phyloP scores from a whole-genome alignment of 2,329 filamentous ascomycete species.

The Tolypocladium album region DNA sequence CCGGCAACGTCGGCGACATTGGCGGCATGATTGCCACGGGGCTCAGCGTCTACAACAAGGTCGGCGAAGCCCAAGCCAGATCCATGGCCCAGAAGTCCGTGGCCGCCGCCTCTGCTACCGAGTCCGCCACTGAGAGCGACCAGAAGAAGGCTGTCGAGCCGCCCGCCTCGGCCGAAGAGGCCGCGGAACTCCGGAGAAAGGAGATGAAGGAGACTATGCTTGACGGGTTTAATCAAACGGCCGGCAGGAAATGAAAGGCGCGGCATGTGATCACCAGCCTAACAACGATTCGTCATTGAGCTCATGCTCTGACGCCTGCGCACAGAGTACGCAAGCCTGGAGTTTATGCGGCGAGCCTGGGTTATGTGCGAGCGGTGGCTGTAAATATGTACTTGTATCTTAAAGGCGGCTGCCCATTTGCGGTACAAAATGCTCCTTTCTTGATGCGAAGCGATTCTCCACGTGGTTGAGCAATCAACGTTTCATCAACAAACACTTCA shows the following conservation, averaged over 20 bases:
- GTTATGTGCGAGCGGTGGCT: neutral
- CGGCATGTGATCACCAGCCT: neutral
- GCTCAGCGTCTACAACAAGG: slow-evolving; percentile 90
- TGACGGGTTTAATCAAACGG: slow-evolving; percentile 26
- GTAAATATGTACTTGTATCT: neutral
- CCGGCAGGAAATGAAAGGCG: slow-evolving; percentile 16
- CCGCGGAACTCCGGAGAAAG: slow-evolving; percentile 8
- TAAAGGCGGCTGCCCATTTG: neutral
- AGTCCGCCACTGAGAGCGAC: slow-evolving; percentile 7
- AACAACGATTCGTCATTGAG: neutral
- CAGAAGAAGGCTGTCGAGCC: slow-evolving; percentile 8
- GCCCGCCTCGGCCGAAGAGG: slow-evolving; percentile 6
- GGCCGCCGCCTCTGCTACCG: slow-evolving; percentile 10
- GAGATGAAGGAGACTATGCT: slow-evolving; percentile 28
- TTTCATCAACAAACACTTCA: neutral
- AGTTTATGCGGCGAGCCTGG: neutral
- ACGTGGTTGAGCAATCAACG: neutral
- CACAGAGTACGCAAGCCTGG: neutral
- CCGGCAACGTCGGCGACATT: slow-evolving; percentile 94
- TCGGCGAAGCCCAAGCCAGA: slow-evolving; percentile 69
- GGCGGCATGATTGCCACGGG: slow-evolving; percentile 94
- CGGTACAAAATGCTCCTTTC: neutral
- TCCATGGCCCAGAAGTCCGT: slow-evolving; percentile 46
- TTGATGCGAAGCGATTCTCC: neutral
- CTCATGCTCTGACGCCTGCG: neutral